Evolutionary conservation across 495 filamentous ascomycete species (phyloP).

Genomic region (Penicillium samsonianum): DNA sequence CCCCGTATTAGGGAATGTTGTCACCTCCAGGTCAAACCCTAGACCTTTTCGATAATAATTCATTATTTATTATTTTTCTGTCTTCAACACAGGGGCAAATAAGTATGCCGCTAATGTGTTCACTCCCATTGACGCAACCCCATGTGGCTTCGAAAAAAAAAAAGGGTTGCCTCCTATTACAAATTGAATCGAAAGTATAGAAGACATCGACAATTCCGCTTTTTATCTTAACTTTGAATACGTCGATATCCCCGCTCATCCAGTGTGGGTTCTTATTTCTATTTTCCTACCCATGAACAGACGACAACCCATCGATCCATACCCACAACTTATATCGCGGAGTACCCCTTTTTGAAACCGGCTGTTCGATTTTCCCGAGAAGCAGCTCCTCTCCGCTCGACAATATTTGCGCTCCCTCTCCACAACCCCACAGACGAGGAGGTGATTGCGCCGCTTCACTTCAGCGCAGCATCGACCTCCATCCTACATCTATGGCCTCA

Average conservation of each 20-base stretch:
- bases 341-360: background rate
- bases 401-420: background rate
- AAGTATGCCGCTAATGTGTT: background rate
- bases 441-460: background rate
- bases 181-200: slow-evolving; percentile 2
- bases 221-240: background rate
- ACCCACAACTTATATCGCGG: slow-evolving; percentile 7
- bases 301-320: slow-evolving; percentile 3
- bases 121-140: slow-evolving; percentile 3
- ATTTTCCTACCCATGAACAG: background rate
- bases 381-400: background rate
- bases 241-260: background rate
- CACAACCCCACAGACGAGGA: background rate
- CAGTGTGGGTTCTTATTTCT: background rate
- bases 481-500: slow-evolving; percentile 22
- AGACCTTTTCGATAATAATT: background rate
- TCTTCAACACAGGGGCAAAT: slow-evolving; percentile 7
- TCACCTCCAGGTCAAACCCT: background rate
- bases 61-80: background rate
- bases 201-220: background rate
- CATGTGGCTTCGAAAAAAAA: slow-evolving; percentile 8
- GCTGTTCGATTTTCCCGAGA: background rate
- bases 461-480: background rate
- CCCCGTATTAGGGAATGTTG: slow-evolving; percentile 1
- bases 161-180: slow-evolving; percentile 11